Base-by-base conservation (phyloP, 2,329 filamentous ascomycete species). In the Fusarium euwallaceae region DNA sequence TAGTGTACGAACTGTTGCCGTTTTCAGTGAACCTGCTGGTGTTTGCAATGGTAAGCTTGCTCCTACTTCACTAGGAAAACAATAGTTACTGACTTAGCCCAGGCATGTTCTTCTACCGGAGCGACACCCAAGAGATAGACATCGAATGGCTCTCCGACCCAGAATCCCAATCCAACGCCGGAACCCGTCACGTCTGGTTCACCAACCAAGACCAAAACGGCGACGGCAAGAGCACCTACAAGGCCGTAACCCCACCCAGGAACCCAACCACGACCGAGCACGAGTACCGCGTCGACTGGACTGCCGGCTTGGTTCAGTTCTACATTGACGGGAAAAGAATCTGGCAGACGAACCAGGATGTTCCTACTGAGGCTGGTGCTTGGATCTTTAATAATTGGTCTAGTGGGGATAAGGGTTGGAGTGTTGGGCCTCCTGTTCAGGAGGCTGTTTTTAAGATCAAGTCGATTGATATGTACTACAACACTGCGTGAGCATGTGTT, bases 301-400 rank as follows among this genome's bases (percentile, higher is more conserved):
- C 78, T 0, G 69, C 73, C 4, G 75, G 73, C 0, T 61, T 73
- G 9, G 76, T 79, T 2, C 36, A 67, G 20, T 81, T 76, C 55
- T 81, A 75, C 17, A 69, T 81, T 2, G 80, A 81, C 14, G 80
- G 80, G 0, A 71, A 65, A 0, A 74, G 79, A 62, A 43, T 75
- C 4, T 81, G 76, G 73, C 66, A 74, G 51, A 80, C 80, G 0
- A 80, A 64, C 6, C 34, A 67, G 41, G 76, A 81, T 17, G 79
- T 80, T 1, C 80, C 80, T 0, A 79, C 27, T 10, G 51, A 71
- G 0, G 34, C 75, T 29, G 80, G 80, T 0, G 69, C 78, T 12
- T 81, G 80, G 79, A 64, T 81, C 6, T 81, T 78, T 53, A 81
- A 81, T 59, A 81, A 82, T 69, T 81, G 80, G 80, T 76, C 80